These are phyloP conservation scores for Colletotrichum sojae DNA, from an alignment of 2,329 filamentous ascomycete genomes.

Conservation along the genomic window DNA sequence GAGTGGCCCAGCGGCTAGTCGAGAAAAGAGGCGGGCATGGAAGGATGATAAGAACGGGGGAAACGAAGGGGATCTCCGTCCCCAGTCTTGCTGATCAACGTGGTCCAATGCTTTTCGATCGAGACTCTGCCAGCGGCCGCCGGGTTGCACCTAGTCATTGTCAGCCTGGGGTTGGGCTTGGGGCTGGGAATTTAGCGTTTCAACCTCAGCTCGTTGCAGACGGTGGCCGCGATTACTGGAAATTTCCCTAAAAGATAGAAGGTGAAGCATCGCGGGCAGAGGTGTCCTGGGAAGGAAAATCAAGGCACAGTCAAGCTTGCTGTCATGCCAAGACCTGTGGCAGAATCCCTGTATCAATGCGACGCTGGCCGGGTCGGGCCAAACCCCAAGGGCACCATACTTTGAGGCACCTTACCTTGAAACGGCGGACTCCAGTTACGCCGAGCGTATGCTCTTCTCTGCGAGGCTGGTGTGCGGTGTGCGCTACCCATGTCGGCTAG, in stretches of 20 bases:
- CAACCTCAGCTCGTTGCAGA: conserved; percentile 29
- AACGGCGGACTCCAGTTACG: conserved; percentile 28
- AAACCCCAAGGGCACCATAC: neutral
- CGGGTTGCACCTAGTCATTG: conserved; percentile 14
- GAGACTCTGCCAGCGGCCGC: neutral
- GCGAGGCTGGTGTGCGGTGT: conserved; percentile 11
- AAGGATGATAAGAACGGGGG: conserved; percentile 17
- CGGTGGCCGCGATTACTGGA: neutral
- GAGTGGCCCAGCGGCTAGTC: neutral
- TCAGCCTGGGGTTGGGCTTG: conserved; percentile 7
- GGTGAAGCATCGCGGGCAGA: conserved; percentile 5
- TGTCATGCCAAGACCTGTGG: conserved; percentile 38
- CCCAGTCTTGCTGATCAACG: conserved; percentile 17
- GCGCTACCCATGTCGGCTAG: conserved; percentile 13
- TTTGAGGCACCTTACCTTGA: conserved; percentile 7
- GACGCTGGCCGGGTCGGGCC: conserved; percentile 14
- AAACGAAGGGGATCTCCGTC: conserved; percentile 17
- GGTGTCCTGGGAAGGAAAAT: conserved; percentile 12
- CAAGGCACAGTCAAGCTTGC: conserved; percentile 38
- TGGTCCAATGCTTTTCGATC: conserved; percentile 19
- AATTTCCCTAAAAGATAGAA: neutral
- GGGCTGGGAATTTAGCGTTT: conserved; percentile 29
- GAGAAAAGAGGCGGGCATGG: neutral
- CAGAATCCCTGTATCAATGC: conserved; percentile 20
- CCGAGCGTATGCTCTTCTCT: neutral